A percentile compares a stretch with the other conserved stretches of the same genome.
Conservation (phyloP, 345 rosid species). For the Salix koriyanagi region DNA sequence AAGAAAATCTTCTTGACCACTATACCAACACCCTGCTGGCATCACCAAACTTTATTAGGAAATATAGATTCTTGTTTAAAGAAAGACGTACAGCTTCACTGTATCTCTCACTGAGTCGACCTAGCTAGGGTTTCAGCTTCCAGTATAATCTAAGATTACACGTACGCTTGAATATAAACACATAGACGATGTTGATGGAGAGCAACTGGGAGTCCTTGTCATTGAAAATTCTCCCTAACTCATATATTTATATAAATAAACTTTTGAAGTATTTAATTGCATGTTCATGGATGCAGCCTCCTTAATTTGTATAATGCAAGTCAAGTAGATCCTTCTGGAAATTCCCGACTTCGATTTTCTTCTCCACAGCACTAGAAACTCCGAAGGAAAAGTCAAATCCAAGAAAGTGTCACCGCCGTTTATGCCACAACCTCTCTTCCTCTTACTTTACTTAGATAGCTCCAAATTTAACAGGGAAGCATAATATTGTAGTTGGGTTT, state of each 20-base stretch:
- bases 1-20: too few species aligned
- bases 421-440: neutral
- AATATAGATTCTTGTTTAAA: constrained; percentile 20
- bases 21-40: too few species aligned
- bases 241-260: neutral
- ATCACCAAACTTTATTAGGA: constrained; percentile 24
- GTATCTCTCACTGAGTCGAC: constrained; percentile 15
- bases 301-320: neutral
- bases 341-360: constrained; percentile 1
- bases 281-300: neutral
- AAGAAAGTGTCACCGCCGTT: constrained; percentile 6
- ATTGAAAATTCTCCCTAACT: constrained; percentile 29
- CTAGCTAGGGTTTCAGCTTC: constrained; percentile 16
- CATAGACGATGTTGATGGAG: neutral
- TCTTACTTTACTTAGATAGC: neutral
- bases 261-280: neutral
- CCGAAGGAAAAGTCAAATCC: neutral
- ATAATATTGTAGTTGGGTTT: neutral
- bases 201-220: constrained; percentile 22
- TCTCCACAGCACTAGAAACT: constrained; percentile 3
- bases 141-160: constrained; percentile 4
- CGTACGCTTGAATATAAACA: too few species aligned
- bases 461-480: too few species aligned
- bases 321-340: constrained; percentile 25
- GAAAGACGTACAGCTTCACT: neutral